phyloP scores from a whole-genome alignment of 2,329 filamentous ascomycete genomes.

The Tolypocladium capitatum region DNA sequence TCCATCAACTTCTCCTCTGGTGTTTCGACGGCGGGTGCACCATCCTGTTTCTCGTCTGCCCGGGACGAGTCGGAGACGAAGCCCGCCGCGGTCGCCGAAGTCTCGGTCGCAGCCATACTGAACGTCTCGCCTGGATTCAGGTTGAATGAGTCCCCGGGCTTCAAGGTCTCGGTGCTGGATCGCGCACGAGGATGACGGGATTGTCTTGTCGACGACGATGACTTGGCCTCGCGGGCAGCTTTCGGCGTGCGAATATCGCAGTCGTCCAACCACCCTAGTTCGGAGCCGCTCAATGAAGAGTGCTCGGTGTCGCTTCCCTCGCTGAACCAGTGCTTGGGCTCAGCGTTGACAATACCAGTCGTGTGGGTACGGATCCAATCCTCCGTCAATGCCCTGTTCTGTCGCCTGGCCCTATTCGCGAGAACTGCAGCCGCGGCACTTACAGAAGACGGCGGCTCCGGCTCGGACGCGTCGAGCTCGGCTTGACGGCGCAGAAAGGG shows the following conservation, averaged over 20 bases:
- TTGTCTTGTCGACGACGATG: slow-evolving; percentile 8
- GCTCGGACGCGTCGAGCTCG: slow-evolving; percentile 19
- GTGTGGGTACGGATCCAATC: slow-evolving; percentile 80
- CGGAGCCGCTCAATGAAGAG: slow-evolving; percentile 59
- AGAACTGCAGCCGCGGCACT: slow-evolving; percentile 49
- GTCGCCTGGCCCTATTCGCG: slow-evolving; percentile 47
- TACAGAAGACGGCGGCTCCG: slow-evolving; percentile 17
- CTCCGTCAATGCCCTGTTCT: slow-evolving; percentile 54
- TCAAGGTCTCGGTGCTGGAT: slow-evolving; percentile 45
- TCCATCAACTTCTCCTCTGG: slow-evolving; percentile 1
- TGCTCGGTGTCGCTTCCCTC: slow-evolving; percentile 59
- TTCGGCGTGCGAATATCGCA: slow-evolving; percentile 34
- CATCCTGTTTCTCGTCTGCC: slow-evolving; percentile 12
- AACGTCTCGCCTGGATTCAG: slow-evolving; percentile 15
- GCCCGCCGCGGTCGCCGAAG: slow-evolving; percentile 1
- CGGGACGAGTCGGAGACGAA: slow-evolving; percentile 7
- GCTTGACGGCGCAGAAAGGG: slow-evolving; percentile 48
- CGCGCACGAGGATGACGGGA: slow-evolving; percentile 30
- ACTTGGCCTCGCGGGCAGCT: slow-evolving; percentile 15
- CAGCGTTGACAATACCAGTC: slow-evolving; percentile 53
- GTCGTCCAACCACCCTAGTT: slow-evolving; percentile 39
- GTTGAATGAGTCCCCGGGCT: slow-evolving; percentile 17
- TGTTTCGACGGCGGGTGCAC: slow-evolving; percentile 3
- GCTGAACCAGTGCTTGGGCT: slow-evolving; percentile 72
- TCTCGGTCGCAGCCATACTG: slow-evolving; percentile 19